These are phyloP conservation scores for Beauveria varroae DNA, from an alignment of 2,329 filamentous ascomycete species.

Conservation along the genomic window DNA sequence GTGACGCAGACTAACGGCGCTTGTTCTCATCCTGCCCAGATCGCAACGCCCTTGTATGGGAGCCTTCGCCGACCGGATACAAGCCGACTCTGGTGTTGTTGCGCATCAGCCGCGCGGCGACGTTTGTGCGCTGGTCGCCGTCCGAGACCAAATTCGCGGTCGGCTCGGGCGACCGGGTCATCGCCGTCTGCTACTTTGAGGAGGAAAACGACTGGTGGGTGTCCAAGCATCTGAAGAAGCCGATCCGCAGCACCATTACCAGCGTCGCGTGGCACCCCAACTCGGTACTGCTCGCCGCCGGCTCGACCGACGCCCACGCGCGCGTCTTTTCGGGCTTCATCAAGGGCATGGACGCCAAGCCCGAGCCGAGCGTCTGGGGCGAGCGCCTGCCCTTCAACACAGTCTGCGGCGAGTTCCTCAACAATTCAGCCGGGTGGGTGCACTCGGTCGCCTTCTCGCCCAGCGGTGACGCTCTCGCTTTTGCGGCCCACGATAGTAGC, in stretches of 20 bases:
- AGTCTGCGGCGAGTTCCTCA: slow-evolving; percentile 91
- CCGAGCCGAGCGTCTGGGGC: slow-evolving; percentile 84
- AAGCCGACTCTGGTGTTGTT: slow-evolving; percentile 96
- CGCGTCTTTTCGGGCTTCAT: slow-evolving; percentile 93
- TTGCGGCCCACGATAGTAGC: slow-evolving; percentile 90
- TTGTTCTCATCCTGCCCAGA: slow-evolving; percentile 43
- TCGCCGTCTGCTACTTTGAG: slow-evolving; percentile 97
- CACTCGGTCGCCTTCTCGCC: slow-evolving; percentile 92
- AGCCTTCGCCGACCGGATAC: slow-evolving; percentile 84
- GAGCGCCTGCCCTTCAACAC: slow-evolving; percentile 97
- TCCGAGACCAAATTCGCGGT: slow-evolving; percentile 97
- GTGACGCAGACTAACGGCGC: not conserved
- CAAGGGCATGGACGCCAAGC: slow-evolving; percentile 84
- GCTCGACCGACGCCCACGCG: slow-evolving; percentile 95
- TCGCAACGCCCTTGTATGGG: slow-evolving; percentile 97
- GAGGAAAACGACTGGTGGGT: slow-evolving; percentile 99
- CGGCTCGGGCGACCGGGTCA: slow-evolving; percentile 88
- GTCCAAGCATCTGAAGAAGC: slow-evolving; percentile 98
- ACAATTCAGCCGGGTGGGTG: slow-evolving; percentile 95
- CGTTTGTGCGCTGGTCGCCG: slow-evolving; percentile 94
- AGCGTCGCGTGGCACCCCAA: slow-evolving; percentile 96
- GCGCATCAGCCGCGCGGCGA: slow-evolving; percentile 92
- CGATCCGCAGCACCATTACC: slow-evolving; percentile 93
- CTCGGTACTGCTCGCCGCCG: slow-evolving; percentile 86
- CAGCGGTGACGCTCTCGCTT: slow-evolving; percentile 85